Conservation (phyloP, 768 basidiomycete genomes). For the Dentipellis fragilis region DNA sequence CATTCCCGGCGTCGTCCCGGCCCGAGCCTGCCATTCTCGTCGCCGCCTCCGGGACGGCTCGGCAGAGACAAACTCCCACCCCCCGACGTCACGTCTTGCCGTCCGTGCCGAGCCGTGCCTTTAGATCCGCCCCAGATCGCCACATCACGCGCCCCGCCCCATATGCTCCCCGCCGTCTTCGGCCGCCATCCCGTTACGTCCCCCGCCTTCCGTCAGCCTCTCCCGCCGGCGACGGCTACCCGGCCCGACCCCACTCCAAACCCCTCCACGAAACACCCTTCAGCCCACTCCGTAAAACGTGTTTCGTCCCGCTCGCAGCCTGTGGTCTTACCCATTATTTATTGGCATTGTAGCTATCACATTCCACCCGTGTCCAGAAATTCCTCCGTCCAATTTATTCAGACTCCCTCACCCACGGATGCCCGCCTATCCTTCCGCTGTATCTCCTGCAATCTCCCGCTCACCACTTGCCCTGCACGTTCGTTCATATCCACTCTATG, state of each 20-base stretch:
- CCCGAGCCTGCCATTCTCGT: not conserved
- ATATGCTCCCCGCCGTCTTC: not conserved
- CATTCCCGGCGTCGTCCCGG: not conserved
- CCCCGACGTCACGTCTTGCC: not conserved
- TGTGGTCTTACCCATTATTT: no score
- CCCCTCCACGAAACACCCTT: no score
- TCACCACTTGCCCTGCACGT: not conserved
- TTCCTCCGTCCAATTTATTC: no score
- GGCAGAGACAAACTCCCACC: not conserved
- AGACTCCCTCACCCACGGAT: not conserved
- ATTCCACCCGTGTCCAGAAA: no score
- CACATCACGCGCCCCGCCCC: not conserved
- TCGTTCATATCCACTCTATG: not conserved
- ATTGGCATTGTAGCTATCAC: no score
- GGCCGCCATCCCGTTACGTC: not conserved
- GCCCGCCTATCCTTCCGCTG: not conserved
- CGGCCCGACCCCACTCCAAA: not conserved
- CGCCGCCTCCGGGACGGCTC: not conserved
- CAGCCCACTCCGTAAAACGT: not conserved
- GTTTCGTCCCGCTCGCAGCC: no score
- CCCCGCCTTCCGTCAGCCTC: not conserved
- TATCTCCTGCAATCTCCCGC: not conserved
- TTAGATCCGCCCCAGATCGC: not conserved
- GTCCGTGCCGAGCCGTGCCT: not conserved
- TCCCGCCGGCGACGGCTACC: not conserved